Base-by-base conservation (phyloP, 495 filamentous ascomycete genomes). In the Viridothelium virens region DNA sequence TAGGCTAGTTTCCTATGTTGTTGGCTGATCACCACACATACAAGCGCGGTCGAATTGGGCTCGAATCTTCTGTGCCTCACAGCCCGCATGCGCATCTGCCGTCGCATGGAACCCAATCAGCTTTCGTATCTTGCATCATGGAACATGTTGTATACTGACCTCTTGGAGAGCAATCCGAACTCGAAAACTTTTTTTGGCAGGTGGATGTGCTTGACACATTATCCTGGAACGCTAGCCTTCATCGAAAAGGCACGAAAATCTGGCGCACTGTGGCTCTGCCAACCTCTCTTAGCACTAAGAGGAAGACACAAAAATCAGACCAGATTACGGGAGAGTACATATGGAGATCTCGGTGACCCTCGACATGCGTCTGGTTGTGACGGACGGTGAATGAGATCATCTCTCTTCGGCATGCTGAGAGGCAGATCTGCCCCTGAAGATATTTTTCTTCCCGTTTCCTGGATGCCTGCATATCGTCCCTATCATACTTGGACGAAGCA, bases 391-490 rank as follows among this genome's bases (percentile, higher is more conserved):
- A 53, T 18, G 12, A 18, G 25, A 12, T 18, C 5, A 16, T 5
- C 48, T 5, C 10, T 53, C 25, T 53, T 53, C n/a, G 12, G 16
- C 48, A 5, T 53, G n/a, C 48, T 14, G 25, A 14, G 16, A 31
- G 14, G 25, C 4, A 34, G 53, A 10, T 4, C 33, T 2, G n/a
- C 10, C 6, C 25, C 31, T 36, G 7, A 31, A 36, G 3, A 59
- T 59, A 5, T 18, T 36, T 3, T 36, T 14, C 14, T 59, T 18
- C 6, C 31, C 3, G 18, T 34, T 18, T 59, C n/a, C 31, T 33
- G 53, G 53, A 33, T 10, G 31, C 25, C 53, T 59, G 53, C 53
- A 59, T 59, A 59, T 59, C 12, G 41, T 46, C 5, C 48, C 12
- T 53, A 5, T 14, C 5, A 14, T 53, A 14, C 11, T 16, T 53